Evolutionary conservation across 2,329 filamentous ascomycete species (phyloP), one percentile per base, ranked within the genome.

Genomic region (Aspergillus persii): DNA sequence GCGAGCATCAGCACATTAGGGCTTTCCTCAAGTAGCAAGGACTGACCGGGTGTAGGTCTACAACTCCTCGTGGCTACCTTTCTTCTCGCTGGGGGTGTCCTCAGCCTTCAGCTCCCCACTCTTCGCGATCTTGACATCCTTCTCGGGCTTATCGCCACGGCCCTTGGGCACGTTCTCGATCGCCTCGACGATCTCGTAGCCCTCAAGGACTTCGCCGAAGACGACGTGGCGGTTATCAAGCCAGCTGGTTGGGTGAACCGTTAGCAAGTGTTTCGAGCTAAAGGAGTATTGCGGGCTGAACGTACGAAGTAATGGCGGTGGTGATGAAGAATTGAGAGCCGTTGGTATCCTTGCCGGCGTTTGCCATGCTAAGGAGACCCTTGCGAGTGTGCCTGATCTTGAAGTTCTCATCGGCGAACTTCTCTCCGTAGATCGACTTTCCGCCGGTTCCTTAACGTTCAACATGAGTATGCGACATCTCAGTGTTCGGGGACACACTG

Each of bases 381-480:
- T 83, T 84, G 76, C 85, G 85, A 75, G 79, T 86, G 79, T 88
- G 86, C 77, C 86, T 86, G 70, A 88, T 79, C 80, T 88, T 88
- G 80, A 89, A 88, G 82, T 89, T 89, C 82, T 89, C 86, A 66
- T 89, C 86, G 54, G 80, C 76, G 74, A 89, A 89, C 77, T 87
- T 88, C 61, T 80, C 76, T 64, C 86, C 86, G 71, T 88, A 89
- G 75, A 89, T 88, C 60, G 84, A 87, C 78, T 87, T 87, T 65
- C 86, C 86, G 63, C 86, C 86, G 62, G 86, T 89, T 60, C 86
- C 81, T 80, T 55, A 15, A 8, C 36, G 49, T n/a, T 23, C 36
- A 33, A 8, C 33, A 47, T 69, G 50, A 69, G 50, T 47, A 61
- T 61, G 31, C 11, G 26, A 18, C 36, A 8, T 49, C 15, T 18